Evolutionary conservation across 352 stramenopile species (phyloP), one percentile per base, ranked within the genome.

Genomic region (Globisporangium orthogonon): DNA sequence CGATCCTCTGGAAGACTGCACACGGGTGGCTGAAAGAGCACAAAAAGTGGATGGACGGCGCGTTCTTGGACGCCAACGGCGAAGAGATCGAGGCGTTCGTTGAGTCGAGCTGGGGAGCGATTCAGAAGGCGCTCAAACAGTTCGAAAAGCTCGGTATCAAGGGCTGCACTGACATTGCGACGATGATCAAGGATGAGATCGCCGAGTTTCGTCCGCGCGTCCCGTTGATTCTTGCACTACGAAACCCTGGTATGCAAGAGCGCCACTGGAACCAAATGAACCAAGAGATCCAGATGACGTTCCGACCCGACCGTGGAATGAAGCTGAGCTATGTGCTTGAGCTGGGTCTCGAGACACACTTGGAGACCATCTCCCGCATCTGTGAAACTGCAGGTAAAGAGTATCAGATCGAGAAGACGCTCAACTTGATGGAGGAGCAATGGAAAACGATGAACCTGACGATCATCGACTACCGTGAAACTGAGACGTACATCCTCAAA

Each of bases 311-410:
- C 60, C 83, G 93, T 31, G 65, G 78, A 31, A 95, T 89, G 69
- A 90, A 87, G 49, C 53, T 90, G 13, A 90, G 75, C 40, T 89
- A 94, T 29, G 83, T 94, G 5, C 60, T 93, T 1, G 85, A 94
- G 17, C 59, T 98, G 14, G 83, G 91, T 14, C 73, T 98, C 0
- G 74, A 94, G 9, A 79, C 87, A 23, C 86, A 97, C 58, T 73
- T 94, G 2, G 89, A 96, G 15, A 74, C 78, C 2, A 97, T 98
- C 30, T 76, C 86, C 37, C 95, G 92, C 23, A 94, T 97, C 49
- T 88, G 88, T 28, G 94, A 98, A 68, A 95, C 83, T 0, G 94
- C 94, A 3, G 88, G 86, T 4, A 98, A 98, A 62, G 94, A 98
- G 55, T 97, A 96, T 46, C 87, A 95, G 62, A 98, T 98, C 58